phyloP scores from a whole-genome alignment of 1,139 yeast species.

The Saccharomyces hybrid region DNA sequence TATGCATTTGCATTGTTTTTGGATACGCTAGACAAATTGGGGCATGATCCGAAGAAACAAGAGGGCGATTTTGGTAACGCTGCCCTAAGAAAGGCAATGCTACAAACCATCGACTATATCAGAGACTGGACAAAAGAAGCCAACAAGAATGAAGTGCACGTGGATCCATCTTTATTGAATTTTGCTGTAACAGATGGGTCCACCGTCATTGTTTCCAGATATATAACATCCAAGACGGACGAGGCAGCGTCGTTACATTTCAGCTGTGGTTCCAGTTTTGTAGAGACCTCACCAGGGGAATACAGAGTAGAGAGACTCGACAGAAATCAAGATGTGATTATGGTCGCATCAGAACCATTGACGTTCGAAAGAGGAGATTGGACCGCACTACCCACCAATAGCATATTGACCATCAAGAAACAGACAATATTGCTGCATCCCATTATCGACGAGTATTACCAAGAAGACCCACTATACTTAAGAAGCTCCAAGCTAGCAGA shows the following conservation, averaged over 20 bases:
- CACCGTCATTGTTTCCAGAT: conserved; percentile 80
- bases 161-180: conserved; percentile 81
- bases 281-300: conserved; percentile 82
- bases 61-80: conserved; percentile 48
- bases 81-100: conserved; percentile 57
- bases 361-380: conserved; percentile 96
- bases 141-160: conserved; percentile 28
- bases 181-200: conserved; percentile 94
- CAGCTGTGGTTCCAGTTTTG: conserved; percentile 85
- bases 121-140: conserved; percentile 50
- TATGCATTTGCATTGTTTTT: conserved; percentile 86
- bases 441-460: conserved; percentile 80
- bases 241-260: conserved; percentile 96
- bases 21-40: conserved; percentile 68
- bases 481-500: conserved; percentile 81
- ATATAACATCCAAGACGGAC: conserved; percentile 79
- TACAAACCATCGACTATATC: conserved; percentile 63
- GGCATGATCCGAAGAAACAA: conserved; percentile 53
- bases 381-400: conserved; percentile 94
- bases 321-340: conserved; percentile 87
- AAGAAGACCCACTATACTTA: conserved; percentile 53
- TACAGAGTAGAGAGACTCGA: conserved; percentile 91
- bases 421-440: conserved; percentile 90
- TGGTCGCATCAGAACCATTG: conserved; percentile 92
- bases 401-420: conserved; percentile 70